A percentile compares a stretch with the other conserved stretches of the same genome.
These are phyloP conservation scores for Apiospora sp. DNA, from an alignment of 2,329 filamentous ascomycete species.

Conservation along the genomic window DNA sequence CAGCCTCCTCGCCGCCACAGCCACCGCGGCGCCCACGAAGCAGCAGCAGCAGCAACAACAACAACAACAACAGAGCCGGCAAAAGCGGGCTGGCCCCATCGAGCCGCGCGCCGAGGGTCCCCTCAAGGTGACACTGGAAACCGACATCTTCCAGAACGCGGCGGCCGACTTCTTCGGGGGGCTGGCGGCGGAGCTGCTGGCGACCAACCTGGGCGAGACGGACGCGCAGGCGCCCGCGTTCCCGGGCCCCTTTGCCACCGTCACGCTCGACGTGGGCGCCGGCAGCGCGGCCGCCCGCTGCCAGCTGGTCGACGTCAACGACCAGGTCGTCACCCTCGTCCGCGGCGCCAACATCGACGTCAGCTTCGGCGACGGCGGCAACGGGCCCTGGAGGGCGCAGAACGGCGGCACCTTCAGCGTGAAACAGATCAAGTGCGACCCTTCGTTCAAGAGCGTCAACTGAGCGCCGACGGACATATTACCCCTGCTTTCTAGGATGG, in stretches of 20 bases:
- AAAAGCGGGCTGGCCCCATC: no score
- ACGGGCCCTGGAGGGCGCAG: background rate
- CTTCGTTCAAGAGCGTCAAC: background rate
- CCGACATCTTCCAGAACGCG: background rate
- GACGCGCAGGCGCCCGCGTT: background rate
- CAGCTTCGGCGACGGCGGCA: conserved; percentile 12
- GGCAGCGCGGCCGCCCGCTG: conserved; percentile 2
- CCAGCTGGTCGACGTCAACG: background rate
- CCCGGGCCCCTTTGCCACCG: background rate
- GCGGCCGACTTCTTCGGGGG: background rate
- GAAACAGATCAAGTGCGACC: conserved; percentile 7
- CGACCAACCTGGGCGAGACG: background rate
- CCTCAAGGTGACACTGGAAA: background rate
- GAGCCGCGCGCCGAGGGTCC: conserved; percentile 6
- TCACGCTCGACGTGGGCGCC: background rate
- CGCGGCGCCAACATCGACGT: conserved; percentile 1
- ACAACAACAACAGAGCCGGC: no score
- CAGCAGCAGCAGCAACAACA: no score
- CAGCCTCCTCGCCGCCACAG: background rate
- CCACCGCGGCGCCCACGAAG: background rate
- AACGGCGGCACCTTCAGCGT: background rate
- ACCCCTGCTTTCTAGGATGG: background rate
- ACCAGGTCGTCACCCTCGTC: background rate
- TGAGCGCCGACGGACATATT: no score
- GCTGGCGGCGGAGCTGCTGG: background rate